A percentile compares a stretch with the other conserved stretches of the same genome.
These are phyloP conservation scores for Geosiphon pyriformis DNA, from an alignment of 192 early-diverging fungal genomes.

Conservation along the genomic window DNA sequence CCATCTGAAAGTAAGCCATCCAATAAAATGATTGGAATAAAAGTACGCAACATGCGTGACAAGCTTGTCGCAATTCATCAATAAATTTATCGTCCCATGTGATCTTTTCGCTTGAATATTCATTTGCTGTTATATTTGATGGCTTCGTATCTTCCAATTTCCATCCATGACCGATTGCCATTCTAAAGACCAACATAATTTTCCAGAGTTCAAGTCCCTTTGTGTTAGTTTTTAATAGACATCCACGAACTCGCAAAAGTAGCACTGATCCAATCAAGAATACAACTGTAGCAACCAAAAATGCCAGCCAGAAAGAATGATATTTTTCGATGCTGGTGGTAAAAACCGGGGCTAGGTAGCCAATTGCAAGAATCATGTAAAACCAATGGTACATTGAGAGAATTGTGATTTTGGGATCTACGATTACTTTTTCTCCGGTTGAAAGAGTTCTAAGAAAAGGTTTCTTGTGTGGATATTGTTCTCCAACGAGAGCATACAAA, in stretches of 20 bases:
- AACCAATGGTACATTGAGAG: constrained; percentile 83
- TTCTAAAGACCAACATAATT: constrained; percentile 37
- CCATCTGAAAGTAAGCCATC: constrained; percentile 65
- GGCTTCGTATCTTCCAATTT: constrained; percentile 62
- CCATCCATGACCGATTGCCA: constrained; percentile 31
- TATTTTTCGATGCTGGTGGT: constrained; percentile 54
- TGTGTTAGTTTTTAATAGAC: constrained; percentile 46
- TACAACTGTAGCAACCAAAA: constrained; percentile 48
- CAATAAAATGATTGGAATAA: constrained; percentile 69
- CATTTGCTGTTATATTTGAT: constrained; percentile 33
- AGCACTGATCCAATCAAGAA: constrained; percentile 49
- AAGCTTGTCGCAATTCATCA: constrained; percentile 55
- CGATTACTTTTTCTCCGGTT: constrained; percentile 54
- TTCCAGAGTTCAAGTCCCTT: constrained; percentile 53
- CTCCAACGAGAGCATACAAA: constrained; percentile 69
- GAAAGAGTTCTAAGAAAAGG: constrained; percentile 52
- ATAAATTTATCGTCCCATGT: constrained; percentile 71
- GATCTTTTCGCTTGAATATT: constrained; percentile 33
- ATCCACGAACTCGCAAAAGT: constrained; percentile 44
- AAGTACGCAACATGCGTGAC: constrained; percentile 66
- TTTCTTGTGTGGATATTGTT: constrained; percentile 54
- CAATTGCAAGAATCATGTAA: constrained; percentile 69
- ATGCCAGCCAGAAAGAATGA: constrained; percentile 53
- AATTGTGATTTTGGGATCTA: constrained; percentile 61
- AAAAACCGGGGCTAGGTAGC: constrained; percentile 54